These are phyloP conservation scores for Colletotrichum graminicola DNA, from an alignment of 2,329 filamentous ascomycete species.

Conservation along the genomic window DNA sequence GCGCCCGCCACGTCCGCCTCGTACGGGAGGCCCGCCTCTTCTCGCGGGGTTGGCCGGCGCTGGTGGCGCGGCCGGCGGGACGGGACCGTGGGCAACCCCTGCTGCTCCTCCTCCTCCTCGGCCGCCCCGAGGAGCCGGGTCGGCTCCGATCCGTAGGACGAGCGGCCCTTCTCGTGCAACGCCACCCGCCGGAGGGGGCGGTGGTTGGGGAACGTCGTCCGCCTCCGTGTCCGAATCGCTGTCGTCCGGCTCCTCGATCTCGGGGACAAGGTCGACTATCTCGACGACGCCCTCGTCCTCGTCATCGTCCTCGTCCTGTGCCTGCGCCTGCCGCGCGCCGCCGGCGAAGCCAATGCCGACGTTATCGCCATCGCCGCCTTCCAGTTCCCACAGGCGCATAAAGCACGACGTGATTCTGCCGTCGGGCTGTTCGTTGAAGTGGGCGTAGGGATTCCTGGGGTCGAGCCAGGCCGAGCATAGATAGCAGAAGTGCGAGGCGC, in stretches of 20 bases:
- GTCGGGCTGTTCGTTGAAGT: conserved; percentile 79
- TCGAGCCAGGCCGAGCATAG: conserved; percentile 90
- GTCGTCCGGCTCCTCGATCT: conserved; percentile 52
- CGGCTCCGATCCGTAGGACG: conserved; percentile 65
- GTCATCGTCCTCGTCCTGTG: neutral
- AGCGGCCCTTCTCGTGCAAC: conserved; percentile 70
- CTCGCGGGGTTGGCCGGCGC: conserved; percentile 46
- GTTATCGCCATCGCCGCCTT: conserved; percentile 78
- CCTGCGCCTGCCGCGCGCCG: conserved; percentile 44
- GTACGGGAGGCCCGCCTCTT: conserved; percentile 35
- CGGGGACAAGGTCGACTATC: conserved; percentile 43
- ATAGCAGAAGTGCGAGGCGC: conserved; percentile 94
- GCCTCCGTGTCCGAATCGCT: conserved; percentile 49
- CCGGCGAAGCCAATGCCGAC: conserved; percentile 61
- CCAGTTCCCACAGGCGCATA: conserved; percentile 90
- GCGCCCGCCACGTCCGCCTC: conserved; percentile 48
- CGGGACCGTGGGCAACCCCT: conserved; percentile 34
- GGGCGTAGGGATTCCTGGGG: conserved; percentile 83
- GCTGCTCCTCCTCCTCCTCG: conserved; percentile 37
- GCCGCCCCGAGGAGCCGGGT: conserved; percentile 49
- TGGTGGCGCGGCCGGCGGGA: conserved; percentile 49
- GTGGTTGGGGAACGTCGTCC: conserved; percentile 43
- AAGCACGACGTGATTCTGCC: conserved; percentile 75
- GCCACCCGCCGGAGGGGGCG: conserved; percentile 51
- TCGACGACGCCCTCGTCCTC: conserved; percentile 25